Evolutionary conservation across 768 basidiomycete genomes (phyloP), one percentile per base, ranked within the genome.

Genomic region (Termitomyces sp.): DNA sequence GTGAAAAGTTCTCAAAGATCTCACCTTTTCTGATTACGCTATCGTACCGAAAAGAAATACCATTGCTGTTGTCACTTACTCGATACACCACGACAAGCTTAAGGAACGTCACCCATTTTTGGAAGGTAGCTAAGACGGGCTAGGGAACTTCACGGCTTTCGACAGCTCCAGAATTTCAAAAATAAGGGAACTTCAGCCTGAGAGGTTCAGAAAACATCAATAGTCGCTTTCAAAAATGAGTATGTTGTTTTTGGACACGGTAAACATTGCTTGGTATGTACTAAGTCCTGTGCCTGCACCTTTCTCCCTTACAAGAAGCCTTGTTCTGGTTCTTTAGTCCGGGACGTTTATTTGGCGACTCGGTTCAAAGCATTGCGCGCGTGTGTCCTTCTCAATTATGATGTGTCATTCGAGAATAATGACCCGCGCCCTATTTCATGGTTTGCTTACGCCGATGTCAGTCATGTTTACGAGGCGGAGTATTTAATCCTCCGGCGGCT

Each of bases 331-430:
- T 37, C 32, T n/a, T 37, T 43, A 66, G 72, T 55, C 75, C 78
- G n/a, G 76, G 77, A 30, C 68, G 77, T 12, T 76, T 78, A 63
- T 77, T 79, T 60, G 76, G 71, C 50, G 76, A 75, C n/a, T n/a
- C n/a, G n/a, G 57, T 55, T 79, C 34, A 79, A 79, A 63, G 68
- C 69, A 7, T 70, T 78, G 61, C 62, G 73, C 17, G 75, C 75
- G 1, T 66, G 74, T 63, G 63, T 76, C 21, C 54, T 75, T 21
- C 44, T 73, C 55, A 72, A 68, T 40, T 78, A 77, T 58, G 78
- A 78, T 57, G 59, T 77, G 34, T 72, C 70, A 52, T 45, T 74
- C 48, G 60, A 70, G 46, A 57, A 69, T n/a, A 65, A 60, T 17
- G 58, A 58, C 11, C 52, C 32, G 10, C 64, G 64, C 30, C 65